phyloP scores from a whole-genome alignment of 1,284 basidiomycete species.

The Lignosus rhinocerotis region DNA sequence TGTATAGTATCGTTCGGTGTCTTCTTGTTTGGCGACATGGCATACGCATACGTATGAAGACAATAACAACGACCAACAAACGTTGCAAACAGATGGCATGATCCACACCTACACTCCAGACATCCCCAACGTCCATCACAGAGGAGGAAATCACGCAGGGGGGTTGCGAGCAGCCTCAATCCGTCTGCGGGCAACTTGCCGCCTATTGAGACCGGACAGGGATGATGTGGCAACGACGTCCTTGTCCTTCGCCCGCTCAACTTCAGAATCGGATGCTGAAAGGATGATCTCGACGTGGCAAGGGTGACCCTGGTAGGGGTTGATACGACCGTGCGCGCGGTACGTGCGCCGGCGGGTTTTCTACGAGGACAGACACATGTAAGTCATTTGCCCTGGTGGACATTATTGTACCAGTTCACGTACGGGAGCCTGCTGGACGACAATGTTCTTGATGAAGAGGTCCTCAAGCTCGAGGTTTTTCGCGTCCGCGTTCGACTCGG shows the following conservation, averaged over 20 bases:
- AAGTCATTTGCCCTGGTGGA: slow-evolving; percentile 1
- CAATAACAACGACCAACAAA: slow-evolving; percentile 17
- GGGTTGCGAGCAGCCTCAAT: slow-evolving; percentile 70
- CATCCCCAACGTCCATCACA: not conserved
- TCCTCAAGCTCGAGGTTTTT: slow-evolving; percentile 96
- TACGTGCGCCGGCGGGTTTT: slow-evolving; percentile 99
- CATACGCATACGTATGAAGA: slow-evolving; percentile 37
- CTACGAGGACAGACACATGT: slow-evolving; percentile 38
- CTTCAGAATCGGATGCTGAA: slow-evolving; percentile 73
- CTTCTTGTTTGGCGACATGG: slow-evolving; percentile 29
- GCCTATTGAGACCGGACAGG: slow-evolving; percentile 71
- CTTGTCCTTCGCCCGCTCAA: slow-evolving; percentile 89
- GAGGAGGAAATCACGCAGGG: slow-evolving; percentile 10
- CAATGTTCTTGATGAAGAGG: slow-evolving; percentile 94
- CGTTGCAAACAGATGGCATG: slow-evolving; percentile 23
- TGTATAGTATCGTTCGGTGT: slow-evolving; percentile 10
- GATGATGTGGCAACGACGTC: slow-evolving; percentile 49
- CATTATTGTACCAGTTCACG: slow-evolving; percentile 31
- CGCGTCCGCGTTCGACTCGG: slow-evolving; percentile 98
- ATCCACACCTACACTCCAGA: slow-evolving; percentile 18
- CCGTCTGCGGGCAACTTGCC: slow-evolving; percentile 80
- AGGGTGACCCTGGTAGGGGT: slow-evolving; percentile 90
- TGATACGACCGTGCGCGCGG: slow-evolving; percentile 96
- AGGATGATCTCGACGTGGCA: slow-evolving; percentile 97
- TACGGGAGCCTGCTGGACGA: slow-evolving; percentile 97